Percentiles rank a stretch among this genome's conserved stretches.
Conservation (phyloP, 192 early-diverging fungal species). For the Rhizoclosmatium sp. region DNA sequence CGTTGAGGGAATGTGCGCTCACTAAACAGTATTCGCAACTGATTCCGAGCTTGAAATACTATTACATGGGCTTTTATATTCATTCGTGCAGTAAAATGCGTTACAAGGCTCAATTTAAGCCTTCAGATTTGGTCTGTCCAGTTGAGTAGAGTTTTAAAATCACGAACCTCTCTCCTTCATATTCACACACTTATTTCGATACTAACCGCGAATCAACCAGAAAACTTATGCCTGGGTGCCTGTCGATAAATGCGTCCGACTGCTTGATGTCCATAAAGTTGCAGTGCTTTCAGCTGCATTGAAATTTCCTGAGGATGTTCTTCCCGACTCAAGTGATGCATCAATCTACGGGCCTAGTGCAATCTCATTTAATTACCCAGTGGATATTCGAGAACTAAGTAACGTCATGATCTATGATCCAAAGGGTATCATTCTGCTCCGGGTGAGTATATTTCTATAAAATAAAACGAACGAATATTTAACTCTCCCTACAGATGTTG, state of each 20-base stretch:
- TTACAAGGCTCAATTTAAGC: constrained; percentile 90
- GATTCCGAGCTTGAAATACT: constrained; percentile 70
- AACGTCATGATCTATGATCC: constrained; percentile 11
- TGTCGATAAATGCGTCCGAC: constrained; percentile 51
- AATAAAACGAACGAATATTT: background rate
- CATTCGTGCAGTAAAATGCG: constrained; percentile 92
- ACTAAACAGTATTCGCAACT: constrained; percentile 55
- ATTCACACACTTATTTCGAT: background rate
- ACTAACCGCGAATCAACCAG: constrained; percentile 14
- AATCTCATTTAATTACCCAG: background rate
- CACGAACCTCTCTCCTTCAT: no score
- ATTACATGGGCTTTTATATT: constrained; percentile 97
- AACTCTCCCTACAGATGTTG: constrained; percentile 8
- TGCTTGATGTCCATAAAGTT: constrained; percentile 63
- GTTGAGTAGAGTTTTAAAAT: no score
- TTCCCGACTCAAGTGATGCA: background rate
- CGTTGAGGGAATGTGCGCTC: constrained; percentile 82
- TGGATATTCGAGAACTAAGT: background rate
- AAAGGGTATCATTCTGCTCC: background rate
- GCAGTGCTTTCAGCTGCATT: constrained; percentile 46
- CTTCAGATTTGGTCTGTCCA: constrained; percentile 84
- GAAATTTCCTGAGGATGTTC: background rate
- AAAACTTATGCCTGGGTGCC: constrained; percentile 52
- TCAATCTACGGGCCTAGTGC: constrained; percentile 21
- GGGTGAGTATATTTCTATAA: background rate